Base-by-base conservation (phyloP, 2,329 filamentous ascomycete genomes). In the Cercospora berteroae region DNA sequence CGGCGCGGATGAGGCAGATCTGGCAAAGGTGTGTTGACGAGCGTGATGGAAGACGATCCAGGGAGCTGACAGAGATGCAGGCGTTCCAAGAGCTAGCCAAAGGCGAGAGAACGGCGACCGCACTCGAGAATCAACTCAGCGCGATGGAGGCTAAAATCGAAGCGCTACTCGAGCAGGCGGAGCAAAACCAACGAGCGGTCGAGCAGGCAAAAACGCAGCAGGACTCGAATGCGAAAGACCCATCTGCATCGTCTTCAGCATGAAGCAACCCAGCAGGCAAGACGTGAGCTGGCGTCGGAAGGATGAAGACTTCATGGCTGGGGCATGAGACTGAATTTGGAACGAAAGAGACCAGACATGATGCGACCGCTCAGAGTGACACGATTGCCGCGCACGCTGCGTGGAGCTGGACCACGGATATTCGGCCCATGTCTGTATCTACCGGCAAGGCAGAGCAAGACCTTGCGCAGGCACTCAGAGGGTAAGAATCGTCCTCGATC, bases 61-160 rank as follows among this genome's bases (percentile, higher is more conserved):
- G 12, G 2, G 8, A 55, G 20, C 33, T 64, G 61, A 64, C 39
- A 33, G 13, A 16, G 12, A 33, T 6, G 48, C 72, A 85, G 83
- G 82, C 83, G 39, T 82, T 84, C 74, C 79, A 83, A 71, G 82
- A 84, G 67, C 79, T 85, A 36, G 80, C 81, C 36, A 85, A 83
- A 67, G 86, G 86, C 73, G 86, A 88, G 76, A 80, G 79, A 67
- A 84, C 85, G 33, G 86, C 86, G 5, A 78, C 83, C 29, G 84
- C 82, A 20, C 76, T 88, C 31, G 86, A 88, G 74, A 81, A 81
- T 67, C 83, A 86, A 71, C 80, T 88, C 33, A 81, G 81, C 66
- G 79, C 79, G 25, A 80, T 88, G 63, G 86, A 88, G 74, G 80
- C 79, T 64, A 85, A 84, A 75, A 86, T 88, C 58, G 83, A 86